Conservation (phyloP, 108 stramenopile genomes). For the Cyclotella choctawhatcheeana region DNA sequence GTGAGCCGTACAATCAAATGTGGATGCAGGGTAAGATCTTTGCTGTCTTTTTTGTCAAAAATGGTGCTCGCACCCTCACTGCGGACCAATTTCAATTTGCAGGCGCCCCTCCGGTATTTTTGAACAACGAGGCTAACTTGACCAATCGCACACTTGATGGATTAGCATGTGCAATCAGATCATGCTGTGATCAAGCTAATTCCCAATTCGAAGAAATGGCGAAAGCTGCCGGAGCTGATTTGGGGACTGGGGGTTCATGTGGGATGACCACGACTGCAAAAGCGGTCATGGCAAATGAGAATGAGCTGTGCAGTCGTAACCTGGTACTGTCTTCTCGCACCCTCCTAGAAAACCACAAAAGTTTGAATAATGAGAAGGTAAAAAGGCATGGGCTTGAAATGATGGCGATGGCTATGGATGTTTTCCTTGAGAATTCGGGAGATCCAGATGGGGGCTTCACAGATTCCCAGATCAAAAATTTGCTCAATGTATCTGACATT, state of each 20-base stretch:
- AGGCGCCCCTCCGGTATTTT: conserved; percentile 84
- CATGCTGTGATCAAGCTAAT: conserved; percentile 89
- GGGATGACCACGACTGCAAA: conserved; percentile 52
- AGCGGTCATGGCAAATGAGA: conserved; percentile 80
- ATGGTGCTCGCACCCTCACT: background rate
- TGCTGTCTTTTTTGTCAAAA: background rate
- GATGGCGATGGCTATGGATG: conserved; percentile 81
- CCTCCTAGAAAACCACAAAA: conserved; percentile 70
- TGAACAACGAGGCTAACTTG: conserved; percentile 85
- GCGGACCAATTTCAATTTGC: background rate
- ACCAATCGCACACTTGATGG: conserved; percentile 80
- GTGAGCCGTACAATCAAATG: conserved; percentile 80
- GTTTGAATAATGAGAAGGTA: conserved; percentile 30
- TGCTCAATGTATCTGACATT: conserved; percentile 82
- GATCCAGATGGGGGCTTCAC: conserved; percentile 69
- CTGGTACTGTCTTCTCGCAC: conserved; percentile 81
- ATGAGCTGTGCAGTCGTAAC: conserved; percentile 88
- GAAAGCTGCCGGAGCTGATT: conserved; percentile 35
- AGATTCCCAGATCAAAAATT: conserved; percentile 78
- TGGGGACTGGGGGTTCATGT: background rate
- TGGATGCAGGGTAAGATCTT: conserved; percentile 69
- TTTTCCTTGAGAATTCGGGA: conserved; percentile 82
- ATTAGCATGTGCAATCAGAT: conserved; percentile 83
- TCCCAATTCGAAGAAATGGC: conserved; percentile 70
- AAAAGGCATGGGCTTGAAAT: conserved; percentile 80